Base-by-base conservation (phyloP, 140 eudicot species). In the Senecio squalidus region DNA sequence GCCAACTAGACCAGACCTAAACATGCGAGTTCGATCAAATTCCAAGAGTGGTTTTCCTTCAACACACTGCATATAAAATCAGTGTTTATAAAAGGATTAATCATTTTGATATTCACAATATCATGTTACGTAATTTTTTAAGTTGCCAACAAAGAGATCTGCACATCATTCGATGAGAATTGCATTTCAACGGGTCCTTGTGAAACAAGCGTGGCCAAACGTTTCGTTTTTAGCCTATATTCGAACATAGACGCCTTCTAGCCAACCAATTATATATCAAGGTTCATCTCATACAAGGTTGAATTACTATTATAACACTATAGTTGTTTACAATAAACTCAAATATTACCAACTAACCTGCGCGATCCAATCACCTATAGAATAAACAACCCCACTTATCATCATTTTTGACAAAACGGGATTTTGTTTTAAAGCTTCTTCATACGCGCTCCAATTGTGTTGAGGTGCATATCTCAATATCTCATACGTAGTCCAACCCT, bases 401-500 rank as follows among this genome's bases (percentile, higher is more conserved):
- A 78, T 66, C 99, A 92, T 92, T 69, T 92, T 92, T 0, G 96
- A 93, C 22, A 92, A 76, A 6, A 92, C 89, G 0, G 99, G 99
- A 26, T 92, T 87, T 58, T 78, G 60, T 78, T 74, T 82, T 41
- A 92, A 85, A 51, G 96, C 96, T 77, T 87, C 99, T 80, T 92
- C 99, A 21, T 92, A 92, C 0, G 99, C 99, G 55, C 41, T 77
- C 99, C 96, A 92, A 56, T 83, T 92, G 83, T 88, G 99, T 44
- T 84, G 82, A 1, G 99, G 99, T 6, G 99, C 99, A 71, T 92
- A 88, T 72, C 96, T 82, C 67, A 92, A 59, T 70, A 92, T 84
- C 70, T 92, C 99, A 33, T 31, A 92, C 6, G 88, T 59, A 25
- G 99, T 92, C 96, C 99, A 92, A 57, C 99, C 99, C 99, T 92